Base-by-base conservation (phyloP, 371 early-diverging fungal species). In the Rhizopus microsporus region DNA sequence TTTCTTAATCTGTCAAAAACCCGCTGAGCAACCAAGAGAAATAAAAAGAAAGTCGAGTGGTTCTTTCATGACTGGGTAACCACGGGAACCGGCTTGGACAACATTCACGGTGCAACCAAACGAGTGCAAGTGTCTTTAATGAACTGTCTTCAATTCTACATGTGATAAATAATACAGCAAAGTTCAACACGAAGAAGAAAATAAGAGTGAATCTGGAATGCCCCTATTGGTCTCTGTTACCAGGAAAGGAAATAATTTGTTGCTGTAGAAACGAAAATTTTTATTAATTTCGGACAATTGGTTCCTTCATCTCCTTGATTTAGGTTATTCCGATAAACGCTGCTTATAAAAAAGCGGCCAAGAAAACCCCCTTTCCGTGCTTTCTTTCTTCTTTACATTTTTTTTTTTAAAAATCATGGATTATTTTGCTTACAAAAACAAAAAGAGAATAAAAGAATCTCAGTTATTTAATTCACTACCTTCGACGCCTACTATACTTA, bases 401-500 rank as follows among this genome's bases (percentile, higher is more conserved):
- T 43, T 43, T 43, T 16, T 16, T 43, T 43, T 43, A 43, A n/a
- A n/a, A 15, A 3, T 2, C 7, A 46, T 46, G 46, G 46, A 46
- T 46, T 46, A 46, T 23, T 46, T 46, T 46, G 29, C 46, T 7
- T 46, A 46, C 46, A 23, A 5, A 12, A 46, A 12, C 9, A 46
- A 46, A 15, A 12, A 7, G 29, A 29, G 7, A 29, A 7, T 23
- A n/a, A 29, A 29, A 13, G 44, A 43, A 43, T 43, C 44, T 12
- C n/a, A 23, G 23, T 23, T 16, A 7, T 43, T 12, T 13, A 43
- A 17, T 13, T 15, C 9, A 46, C 29, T 23, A 29, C 30, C 46
- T 46, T 9, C 9, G 6, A 42, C 42, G 15, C 15, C 42, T n/a
- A 15, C 42, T n/a, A n/a, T 57, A 47, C 54, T 48, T 40, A 58